Evolutionary conservation across 306 rosid species (phyloP), one percentile per base, ranked within the genome.

Genomic region (Vigna radiata): DNA sequence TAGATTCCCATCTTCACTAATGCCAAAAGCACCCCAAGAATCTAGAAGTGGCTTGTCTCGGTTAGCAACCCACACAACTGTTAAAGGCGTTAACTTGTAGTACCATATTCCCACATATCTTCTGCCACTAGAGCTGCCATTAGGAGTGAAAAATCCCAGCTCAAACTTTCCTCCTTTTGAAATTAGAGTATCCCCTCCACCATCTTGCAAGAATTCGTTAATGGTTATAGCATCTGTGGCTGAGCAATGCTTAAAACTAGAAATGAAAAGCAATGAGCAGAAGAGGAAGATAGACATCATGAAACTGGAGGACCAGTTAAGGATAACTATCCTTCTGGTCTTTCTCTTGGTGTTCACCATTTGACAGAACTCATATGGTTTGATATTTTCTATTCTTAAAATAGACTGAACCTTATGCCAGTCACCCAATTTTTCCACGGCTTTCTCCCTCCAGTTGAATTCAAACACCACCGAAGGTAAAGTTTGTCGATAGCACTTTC

Each of bases 71-170:
- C 94, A 91, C 25, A 91, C 92, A 82, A 91, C 81, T 27, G 83
- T 83, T 27, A 31, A 77, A 59, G 93, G 96, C 52, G 70, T 83
- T 8, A 89, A 84, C 37, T 74, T 60, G 78, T 88, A 71, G 73
- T 84, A 92, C 93, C 96, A 92, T 79, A 92, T 92, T 59, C 97
- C 97, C 17, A 90, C 82, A 10, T 90, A 90, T 85, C 93, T 88
- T 85, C 83, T 83, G 5, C 74, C 17, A n/a, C 82, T 77, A 54
- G 75, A 69, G 85, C 91, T 89, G 81, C 90, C 91, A 85, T 87
- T 77, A 8, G 90, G 93, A 50, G 86, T 84, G 60, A 92, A 92
- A 72, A 92, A 92, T 39, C 93, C 96, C 1, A 92, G 83, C 63
- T 90, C 88, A 69, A 92, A 92, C 2, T 39, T 77, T 31, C 82